Percentiles rank a stretch among this genome's conserved stretches.
phyloP scores from a whole-genome alignment of 495 filamentous ascomycete genomes.

The Lepidopterella palustris region DNA sequence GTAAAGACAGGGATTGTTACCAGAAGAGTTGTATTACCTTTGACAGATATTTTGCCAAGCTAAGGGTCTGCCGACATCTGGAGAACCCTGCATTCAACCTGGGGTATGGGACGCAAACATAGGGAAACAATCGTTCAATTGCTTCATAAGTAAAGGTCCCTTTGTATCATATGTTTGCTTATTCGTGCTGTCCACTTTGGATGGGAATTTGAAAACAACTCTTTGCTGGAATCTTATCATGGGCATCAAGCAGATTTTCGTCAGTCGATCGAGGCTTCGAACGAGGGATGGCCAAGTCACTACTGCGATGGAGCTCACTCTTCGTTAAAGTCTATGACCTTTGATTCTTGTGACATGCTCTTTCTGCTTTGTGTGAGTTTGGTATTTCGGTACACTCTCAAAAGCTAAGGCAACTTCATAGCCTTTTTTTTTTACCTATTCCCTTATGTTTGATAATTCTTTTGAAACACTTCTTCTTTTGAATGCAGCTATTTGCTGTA shows the following conservation, averaged over 20 bases:
- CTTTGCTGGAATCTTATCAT: background rate
- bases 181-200: no score
- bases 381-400: no score
- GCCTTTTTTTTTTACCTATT: no score
- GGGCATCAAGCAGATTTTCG: background rate
- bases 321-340: background rate
- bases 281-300: background rate
- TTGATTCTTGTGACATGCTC: background rate
- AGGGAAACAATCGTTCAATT: no score
- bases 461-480: background rate
- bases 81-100: no score
- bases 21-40: background rate
- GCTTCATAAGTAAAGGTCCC: no score
- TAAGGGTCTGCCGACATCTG: no score
- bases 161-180: no score
- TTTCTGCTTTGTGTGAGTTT: background rate
- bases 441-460: background rate
- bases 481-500: no score
- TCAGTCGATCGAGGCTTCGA: background rate
- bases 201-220: background rate
- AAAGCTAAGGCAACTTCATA: no score
- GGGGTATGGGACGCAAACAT: no score
- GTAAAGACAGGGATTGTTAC: no score
- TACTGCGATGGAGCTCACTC: background rate
- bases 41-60: background rate